These are phyloP conservation scores for Pseudogymnoascus sp. DNA, from an alignment of 2,329 filamentous ascomycete genomes.

Conservation along the genomic window DNA sequence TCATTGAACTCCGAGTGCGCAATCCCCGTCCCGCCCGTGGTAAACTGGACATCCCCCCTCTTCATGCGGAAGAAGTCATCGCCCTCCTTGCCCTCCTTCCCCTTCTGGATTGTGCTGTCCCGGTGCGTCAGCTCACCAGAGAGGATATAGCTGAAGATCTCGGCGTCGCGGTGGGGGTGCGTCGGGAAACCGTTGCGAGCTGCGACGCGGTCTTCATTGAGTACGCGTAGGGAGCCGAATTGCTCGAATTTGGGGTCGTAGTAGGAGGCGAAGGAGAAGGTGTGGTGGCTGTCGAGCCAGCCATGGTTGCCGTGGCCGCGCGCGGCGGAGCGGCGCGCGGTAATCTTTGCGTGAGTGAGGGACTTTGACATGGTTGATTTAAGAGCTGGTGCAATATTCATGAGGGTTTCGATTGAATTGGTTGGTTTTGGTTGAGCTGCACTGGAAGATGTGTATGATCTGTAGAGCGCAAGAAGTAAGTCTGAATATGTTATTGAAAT, in stretches of 20 bases:
- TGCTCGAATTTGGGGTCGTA: conserved; percentile 51
- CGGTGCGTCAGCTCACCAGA: conserved; percentile 80
- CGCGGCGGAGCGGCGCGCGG: conserved; percentile 61
- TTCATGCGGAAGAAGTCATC: conserved; percentile 65
- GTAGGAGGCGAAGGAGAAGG: conserved; percentile 72
- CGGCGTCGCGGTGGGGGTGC: conserved; percentile 77
- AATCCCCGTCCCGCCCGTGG: conserved; percentile 74
- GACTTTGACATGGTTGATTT: conserved; percentile 52
- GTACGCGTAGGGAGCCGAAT: conserved; percentile 72
- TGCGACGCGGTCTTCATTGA: conserved; percentile 82
- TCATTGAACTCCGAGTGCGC: conserved; percentile 80
- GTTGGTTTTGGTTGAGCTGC: not conserved
- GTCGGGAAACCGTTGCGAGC: conserved; percentile 72
- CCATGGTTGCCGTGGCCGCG: conserved; percentile 76
- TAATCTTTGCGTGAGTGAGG: conserved; percentile 63
- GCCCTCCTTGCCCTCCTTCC: conserved; percentile 47
- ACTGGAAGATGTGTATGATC: conserved; percentile 3
- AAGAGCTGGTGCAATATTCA: conserved; percentile 27
- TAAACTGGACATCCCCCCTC: conserved; percentile 82
- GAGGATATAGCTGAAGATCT: conserved; percentile 87
- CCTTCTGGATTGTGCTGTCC: conserved; percentile 73
- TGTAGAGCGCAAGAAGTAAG: conserved; percentile 11
- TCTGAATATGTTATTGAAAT: conserved; percentile 24
- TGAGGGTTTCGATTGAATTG: conserved; percentile 11
- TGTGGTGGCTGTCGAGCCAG: conserved; percentile 84